Evolutionary conservation across 257 asterid genomes (phyloP).

Genomic region (Solanum habrochaites): DNA sequence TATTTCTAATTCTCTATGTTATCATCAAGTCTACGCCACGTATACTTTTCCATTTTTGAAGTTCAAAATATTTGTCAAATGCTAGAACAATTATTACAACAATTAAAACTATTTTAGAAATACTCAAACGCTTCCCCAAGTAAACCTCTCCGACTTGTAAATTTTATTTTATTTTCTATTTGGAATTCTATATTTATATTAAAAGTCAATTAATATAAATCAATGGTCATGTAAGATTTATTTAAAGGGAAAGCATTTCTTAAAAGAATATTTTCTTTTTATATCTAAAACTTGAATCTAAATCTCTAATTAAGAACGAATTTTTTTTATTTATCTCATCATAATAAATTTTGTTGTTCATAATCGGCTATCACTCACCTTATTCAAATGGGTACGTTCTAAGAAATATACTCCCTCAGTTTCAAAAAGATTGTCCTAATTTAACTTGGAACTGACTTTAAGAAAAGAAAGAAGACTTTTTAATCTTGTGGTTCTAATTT

Average conservation of each 20-base stretch:
- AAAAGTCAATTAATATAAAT: background rate
- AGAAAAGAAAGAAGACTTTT: too few species aligned
- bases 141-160: background rate
- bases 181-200: background rate
- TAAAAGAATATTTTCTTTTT: background rate
- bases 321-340: background rate
- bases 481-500: too few species aligned
- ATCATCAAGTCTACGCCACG: background rate
- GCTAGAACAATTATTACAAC: background rate
- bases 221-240: fast-evolving
- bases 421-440: too few species aligned
- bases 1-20: background rate
- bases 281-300: background rate
- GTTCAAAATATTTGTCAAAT: background rate
- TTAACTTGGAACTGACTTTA: too few species aligned
- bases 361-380: background rate
- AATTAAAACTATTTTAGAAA: background rate
- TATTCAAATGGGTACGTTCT: background rate
- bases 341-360: background rate
- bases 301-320: fast-evolving
- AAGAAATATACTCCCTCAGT: too few species aligned
- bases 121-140: background rate
- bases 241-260: background rate
- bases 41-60: background rate
- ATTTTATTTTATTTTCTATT: background rate